Base-by-base conservation (phyloP, 495 filamentous ascomycete species). In the Trichoderma asperelloides region DNA sequence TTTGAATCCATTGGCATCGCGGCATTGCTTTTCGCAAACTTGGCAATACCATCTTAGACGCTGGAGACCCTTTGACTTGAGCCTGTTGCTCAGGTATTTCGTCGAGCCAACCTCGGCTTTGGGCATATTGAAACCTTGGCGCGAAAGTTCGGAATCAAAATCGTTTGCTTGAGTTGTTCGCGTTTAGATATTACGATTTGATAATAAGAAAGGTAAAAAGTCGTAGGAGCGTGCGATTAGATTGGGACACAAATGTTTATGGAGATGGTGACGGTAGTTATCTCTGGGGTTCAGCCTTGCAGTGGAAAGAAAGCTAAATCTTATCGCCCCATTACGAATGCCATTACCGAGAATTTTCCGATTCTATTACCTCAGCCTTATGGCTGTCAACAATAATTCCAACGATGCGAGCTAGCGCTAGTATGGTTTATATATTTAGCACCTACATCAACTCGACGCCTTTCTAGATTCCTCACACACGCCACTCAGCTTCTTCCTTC, bases 31-130 rank as follows among this genome's bases (percentile, higher is more conserved):
- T 67, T 87, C 80, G 80, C 87, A 89, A 40, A 84, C 79, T 68
- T 93, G 88, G 74, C 89, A 92, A 76, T 92, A 96, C 89, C 91
- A 97, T 64, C 93, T 83, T 4, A 97, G 81, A 0, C 93, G 83
- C 69, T 92, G 91, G 2, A 97, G 81, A 49, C 94, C 94, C 79
- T 93, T 94, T 70, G 88, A 81, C 75, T 97, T 97, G 77, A 96
- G 85, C 76, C 92, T 89, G 78, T 98, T 98, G 77, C 82, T 85
- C 62, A 98, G 83, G 69, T 91, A 84, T 73, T 98, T 98, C 4
- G 87, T 91, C 37, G 86, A 87, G 28, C 95, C 96, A 25, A 91
- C 87, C 81, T 98, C 95, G 68, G 96, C 96, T 79, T 88, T 88
- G 66, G 90, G 90, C 96, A 98, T 98, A n/a, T 72, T 90, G 80